Evolutionary conservation across 305 asterid genomes (phyloP), one percentile per base, ranked within the genome.

Genomic region (Solanum hybrid): DNA sequence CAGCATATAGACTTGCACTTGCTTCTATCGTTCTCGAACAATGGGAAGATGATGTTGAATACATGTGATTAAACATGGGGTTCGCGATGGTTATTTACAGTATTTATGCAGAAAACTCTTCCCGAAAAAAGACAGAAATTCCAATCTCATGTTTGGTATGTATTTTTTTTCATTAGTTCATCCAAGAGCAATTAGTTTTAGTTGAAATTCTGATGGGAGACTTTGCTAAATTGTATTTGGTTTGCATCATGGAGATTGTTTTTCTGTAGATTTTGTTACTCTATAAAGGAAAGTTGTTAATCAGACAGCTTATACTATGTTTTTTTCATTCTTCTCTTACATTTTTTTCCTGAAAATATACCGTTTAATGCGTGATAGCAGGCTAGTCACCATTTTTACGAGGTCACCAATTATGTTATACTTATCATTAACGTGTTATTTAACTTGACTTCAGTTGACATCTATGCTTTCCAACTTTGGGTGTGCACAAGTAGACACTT

Each of bases 1-100:
- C 98, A 8, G 94, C 97, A 22, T 97, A 95, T 89, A 93, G 97
- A 92, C 98, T 97, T 92, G 99, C 97, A 89, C 95, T 93, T 88
- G 98, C 98, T 9, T 93, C 96, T 91, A 92, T 97, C 90, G 94
- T 94, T 87, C 94, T 97, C 10, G 99, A 97, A 92, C 94, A 93
- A 40, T 92, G 93, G 86, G 96, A 97, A 81, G 93, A 93, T 57
- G 99, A 96, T 90, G 39, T 92, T 77, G 92, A 90, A 86, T 94
- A 90, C 92, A 92, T 96, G 93, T 97, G 93, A 96, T 91, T 46
- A 16, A 11, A 29, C 39, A 8, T 5, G 29, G 3, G 40, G 29
- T 46, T 46, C 2, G 11, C 37, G 36, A 83, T 46, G 87, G 35
- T 83, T 46, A 28, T 9, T 46, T 28, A 46, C 74, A 18, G 22